Percentiles rank a stretch among this genome's conserved stretches.
Evolutionary conservation across 192 early-diverging fungal genomes (phyloP).

Genomic region (Spinellus fusiger): DNA sequence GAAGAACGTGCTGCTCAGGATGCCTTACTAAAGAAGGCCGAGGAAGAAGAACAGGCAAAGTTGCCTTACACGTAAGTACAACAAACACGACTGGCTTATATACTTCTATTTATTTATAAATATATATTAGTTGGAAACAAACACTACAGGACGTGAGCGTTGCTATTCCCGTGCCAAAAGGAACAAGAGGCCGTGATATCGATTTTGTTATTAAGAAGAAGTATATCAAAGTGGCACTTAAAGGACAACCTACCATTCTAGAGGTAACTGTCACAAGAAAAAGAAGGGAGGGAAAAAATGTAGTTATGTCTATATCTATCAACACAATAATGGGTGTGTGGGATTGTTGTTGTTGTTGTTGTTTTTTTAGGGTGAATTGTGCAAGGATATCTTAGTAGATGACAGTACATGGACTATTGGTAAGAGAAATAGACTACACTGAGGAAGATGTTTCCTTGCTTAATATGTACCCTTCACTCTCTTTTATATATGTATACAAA

Average conservation of each 20-base stretch:
- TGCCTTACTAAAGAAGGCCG: constrained; percentile 27
- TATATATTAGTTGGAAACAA: constrained; percentile 61
- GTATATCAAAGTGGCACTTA: constrained; percentile 60
- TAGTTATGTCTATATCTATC: too few species aligned
- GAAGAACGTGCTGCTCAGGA: constrained; percentile 43
- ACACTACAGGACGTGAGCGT: constrained; percentile 81
- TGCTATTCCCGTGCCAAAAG: constrained; percentile 61
- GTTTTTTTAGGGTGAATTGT: constrained; percentile 58
- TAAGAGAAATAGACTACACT: background rate
- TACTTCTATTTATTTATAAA: background rate
- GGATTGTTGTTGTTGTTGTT: background rate
- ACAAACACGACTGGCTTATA: background rate
- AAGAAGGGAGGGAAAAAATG: background rate
- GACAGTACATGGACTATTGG: constrained; percentile 73
- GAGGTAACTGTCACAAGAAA: constrained; percentile 40
- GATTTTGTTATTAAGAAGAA: constrained; percentile 63
- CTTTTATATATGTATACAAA: too few species aligned
- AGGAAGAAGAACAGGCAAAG: constrained; percentile 49
- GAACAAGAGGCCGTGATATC: constrained; percentile 63
- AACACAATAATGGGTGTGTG: background rate
- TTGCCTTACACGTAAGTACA: constrained; percentile 25
- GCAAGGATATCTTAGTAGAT: constrained; percentile 62
- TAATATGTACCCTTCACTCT: too few species aligned
- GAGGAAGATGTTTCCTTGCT: too few species aligned
- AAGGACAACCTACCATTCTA: constrained; percentile 64